Base-by-base conservation (phyloP, 805 yeast species). In the Scheffersomyces ergatensis region DNA sequence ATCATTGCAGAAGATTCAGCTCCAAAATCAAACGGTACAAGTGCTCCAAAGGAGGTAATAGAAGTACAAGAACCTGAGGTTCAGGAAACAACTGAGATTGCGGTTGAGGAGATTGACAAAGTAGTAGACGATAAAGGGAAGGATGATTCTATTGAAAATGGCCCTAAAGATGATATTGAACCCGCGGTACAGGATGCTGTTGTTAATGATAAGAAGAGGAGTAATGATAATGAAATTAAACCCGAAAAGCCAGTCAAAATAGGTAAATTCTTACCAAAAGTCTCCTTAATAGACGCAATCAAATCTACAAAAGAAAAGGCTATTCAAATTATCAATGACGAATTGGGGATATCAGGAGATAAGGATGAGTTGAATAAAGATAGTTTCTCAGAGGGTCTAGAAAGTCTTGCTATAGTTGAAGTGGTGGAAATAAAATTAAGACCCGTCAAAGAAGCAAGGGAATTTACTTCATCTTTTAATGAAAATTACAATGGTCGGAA, bases 391-490 rank as follows among this genome's bases (percentile, higher is more conserved):
- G 37, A 42, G 12, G 37, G 45, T 17, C 40, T 62, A 8, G 42
- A 45, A n/a, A 52, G 57, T 32, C 40, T 65, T 20, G 63, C 62
- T 0, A 55, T 63, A 13, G 68, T 65, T 4, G 70, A 65, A 41
- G 48, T 52, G 6, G 58, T 57, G 6, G 57, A 55, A 17, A 43
- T 65, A 2, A 36, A 37, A 11, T 21, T 49, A 9, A 36, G 65
- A 31, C 29, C 11, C 6, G 15, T 36, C 2, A 27, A 31, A 9
- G 16, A 21, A 18, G 23, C 37, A 12, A 33, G 19, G 25, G 32
- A 36, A n/a, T 29, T 14, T 12, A 23, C 2, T 9, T 15, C 33
- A 12, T 19, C 17, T 19, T 21, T 16, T 7, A 33, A 24, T 3
- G 38, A 42, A 16, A 37, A 36, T 8, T 42, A 48, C 30, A 14